Evolutionary conservation across 23 red algal genomes (phyloP).

Genomic region (Gracilaria domingensis): DNA sequence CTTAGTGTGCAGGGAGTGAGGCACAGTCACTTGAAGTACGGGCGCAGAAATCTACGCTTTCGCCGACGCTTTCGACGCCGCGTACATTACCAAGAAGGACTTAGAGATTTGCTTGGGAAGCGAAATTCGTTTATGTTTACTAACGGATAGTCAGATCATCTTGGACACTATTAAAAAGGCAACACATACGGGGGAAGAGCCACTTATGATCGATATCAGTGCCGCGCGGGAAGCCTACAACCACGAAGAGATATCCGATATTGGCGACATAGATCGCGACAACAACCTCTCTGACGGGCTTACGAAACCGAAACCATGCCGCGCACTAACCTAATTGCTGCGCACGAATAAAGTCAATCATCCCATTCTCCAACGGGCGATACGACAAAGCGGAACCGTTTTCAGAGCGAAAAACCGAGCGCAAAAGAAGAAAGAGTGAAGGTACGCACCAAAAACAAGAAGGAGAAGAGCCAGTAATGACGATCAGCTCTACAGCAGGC

Average conservation of each 20-base stretch:
- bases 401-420: too few species aligned
- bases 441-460: too few species aligned
- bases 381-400: not conserved
- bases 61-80: slow-evolving; percentile 34
- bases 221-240: slow-evolving; percentile 18
- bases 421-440: too few species aligned
- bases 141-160: slow-evolving; percentile 7
- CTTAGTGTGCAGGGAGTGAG: too few species aligned
- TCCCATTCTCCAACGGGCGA: not conserved
- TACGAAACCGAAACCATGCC: slow-evolving; percentile 9
- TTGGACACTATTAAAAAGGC: slow-evolving; percentile 8
- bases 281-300: slow-evolving; percentile 30
- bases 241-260: slow-evolving; percentile 27
- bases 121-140: not conserved
- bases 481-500: too few species aligned
- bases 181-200: not conserved
- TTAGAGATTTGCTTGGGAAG: not conserved
- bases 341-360: not conserved
- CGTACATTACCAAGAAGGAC: slow-evolving; percentile 28
- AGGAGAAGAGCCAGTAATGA: not conserved
- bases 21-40: too few species aligned
- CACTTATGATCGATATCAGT: slow-evolving; percentile 19
- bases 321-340: not conserved
- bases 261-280: not conserved
- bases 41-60: slow-evolving; percentile 45